Evolutionary conservation across 768 basidiomycete genomes (phyloP).

Genomic region (Russula abietina): DNA sequence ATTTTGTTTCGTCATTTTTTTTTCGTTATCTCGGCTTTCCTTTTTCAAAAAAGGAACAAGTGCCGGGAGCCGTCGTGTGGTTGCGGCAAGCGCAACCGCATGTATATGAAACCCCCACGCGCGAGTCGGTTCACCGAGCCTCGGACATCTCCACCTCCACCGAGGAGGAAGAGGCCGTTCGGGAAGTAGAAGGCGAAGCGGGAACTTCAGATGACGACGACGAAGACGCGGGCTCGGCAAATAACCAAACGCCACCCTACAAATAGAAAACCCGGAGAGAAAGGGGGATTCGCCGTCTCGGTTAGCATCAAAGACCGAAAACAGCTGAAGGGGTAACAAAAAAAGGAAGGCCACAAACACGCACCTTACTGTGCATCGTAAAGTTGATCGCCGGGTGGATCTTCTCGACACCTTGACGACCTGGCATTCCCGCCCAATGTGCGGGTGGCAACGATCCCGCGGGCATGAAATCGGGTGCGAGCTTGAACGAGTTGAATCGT

Average conservation of each 20-base stretch:
- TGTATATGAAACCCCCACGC: background rate
- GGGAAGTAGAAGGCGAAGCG: background rate
- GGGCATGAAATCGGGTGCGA: conserved; percentile 27
- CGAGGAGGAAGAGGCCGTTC: background rate
- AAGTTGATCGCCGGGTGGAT: conserved; percentile 24
- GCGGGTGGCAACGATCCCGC: conserved; percentile 25
- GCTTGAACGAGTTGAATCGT: conserved; percentile 34
- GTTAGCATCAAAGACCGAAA: background rate
- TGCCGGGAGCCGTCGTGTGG: no score
- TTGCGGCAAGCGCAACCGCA: background rate
- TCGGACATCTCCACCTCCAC: background rate
- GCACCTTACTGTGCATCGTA: conserved; percentile 23
- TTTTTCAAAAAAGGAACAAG: background rate
- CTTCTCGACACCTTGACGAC: conserved; percentile 25
- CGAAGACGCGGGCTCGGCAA: conserved; percentile 11
- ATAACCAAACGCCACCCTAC: conserved; percentile 23
- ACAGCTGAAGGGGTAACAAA: background rate
- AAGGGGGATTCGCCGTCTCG: background rate
- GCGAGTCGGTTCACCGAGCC: background rate
- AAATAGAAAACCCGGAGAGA: background rate
- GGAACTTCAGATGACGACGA: background rate
- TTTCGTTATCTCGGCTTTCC: background rate
- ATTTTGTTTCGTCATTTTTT: background rate
- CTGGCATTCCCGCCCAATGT: conserved; percentile 19
- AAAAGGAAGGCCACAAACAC: background rate